Evolutionary conservation across 2,329 filamentous ascomycete species (phyloP).

Genomic region (Botrytis squamosa): DNA sequence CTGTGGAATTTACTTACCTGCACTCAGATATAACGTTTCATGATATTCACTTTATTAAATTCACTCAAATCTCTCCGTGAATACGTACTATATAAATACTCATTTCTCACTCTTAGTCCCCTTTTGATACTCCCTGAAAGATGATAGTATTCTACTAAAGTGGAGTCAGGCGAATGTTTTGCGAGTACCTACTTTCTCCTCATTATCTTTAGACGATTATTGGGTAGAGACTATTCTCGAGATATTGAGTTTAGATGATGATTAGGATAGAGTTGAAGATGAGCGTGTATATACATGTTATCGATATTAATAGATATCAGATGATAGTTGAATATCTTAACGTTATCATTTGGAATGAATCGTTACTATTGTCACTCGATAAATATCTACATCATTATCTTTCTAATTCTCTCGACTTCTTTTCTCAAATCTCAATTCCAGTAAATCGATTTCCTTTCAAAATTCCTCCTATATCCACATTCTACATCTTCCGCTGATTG

Average conservation of each 20-base stretch:
- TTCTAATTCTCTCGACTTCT: too few species aligned
- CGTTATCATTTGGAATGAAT: neutral
- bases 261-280: too few species aligned
- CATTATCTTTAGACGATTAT: neutral
- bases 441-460: too few species aligned
- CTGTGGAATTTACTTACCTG: neutral
- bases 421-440: neutral
- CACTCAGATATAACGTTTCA: neutral
- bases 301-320: rapidly evolving
- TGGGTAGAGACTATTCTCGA: too few species aligned
- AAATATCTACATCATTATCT: too few species aligned
- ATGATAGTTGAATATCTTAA: rapidly evolving
- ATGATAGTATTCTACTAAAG: neutral
- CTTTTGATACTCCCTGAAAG: neutral
- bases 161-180: neutral
- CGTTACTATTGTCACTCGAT: too few species aligned
- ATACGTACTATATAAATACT: too few species aligned
- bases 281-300: neutral
- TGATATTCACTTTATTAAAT: neutral
- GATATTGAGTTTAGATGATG: neutral
- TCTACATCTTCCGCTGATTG: too few species aligned
- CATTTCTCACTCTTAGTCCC: neutral
- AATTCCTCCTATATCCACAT: too few species aligned
- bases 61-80: neutral
- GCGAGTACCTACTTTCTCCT: rapidly evolving